A percentile compares a stretch with the other conserved stretches of the same genome.
phyloP scores from a whole-genome alignment of 1,284 basidiomycete genomes.

The Melanopsichium pennsylvanicum region DNA sequence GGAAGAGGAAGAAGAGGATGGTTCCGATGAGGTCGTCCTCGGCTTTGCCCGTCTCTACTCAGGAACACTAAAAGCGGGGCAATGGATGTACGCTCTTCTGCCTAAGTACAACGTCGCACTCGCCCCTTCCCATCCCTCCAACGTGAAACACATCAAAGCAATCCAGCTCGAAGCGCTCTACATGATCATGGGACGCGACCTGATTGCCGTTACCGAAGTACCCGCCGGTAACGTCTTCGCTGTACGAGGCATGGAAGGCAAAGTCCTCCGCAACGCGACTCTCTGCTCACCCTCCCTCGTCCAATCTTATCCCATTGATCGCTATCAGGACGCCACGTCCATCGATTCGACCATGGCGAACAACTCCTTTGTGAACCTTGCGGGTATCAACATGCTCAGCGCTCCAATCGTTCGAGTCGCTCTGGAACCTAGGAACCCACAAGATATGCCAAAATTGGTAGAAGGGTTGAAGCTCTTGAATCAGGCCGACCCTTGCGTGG shows the following conservation, averaged over 20 bases:
- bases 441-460: slow-evolving; percentile 90
- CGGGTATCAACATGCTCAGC: slow-evolving; percentile 56
- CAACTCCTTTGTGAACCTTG: slow-evolving; percentile 55
- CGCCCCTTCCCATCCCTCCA: slow-evolving; percentile 73
- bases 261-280: slow-evolving; percentile 89
- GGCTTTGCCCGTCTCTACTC: slow-evolving; percentile 95
- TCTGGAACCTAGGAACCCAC: slow-evolving; percentile 82
- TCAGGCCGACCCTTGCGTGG: slow-evolving; percentile 96
- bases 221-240: slow-evolving; percentile 97
- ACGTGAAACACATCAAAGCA: slow-evolving; percentile 73
- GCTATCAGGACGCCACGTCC: slow-evolving; percentile 9
- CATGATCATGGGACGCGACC: slow-evolving; percentile 97
- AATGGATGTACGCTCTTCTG: slow-evolving; percentile 75
- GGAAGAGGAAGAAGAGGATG: slow-evolving; percentile 28
- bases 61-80: slow-evolving; percentile 78
- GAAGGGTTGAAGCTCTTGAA: slow-evolving; percentile 86
- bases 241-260: slow-evolving; percentile 86
- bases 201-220: slow-evolving; percentile 82
- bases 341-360: slow-evolving; percentile 26
- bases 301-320: slow-evolving; percentile 28
- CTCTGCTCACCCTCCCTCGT: slow-evolving; percentile 72
- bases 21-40: slow-evolving; percentile 62
- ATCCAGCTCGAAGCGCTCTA: slow-evolving; percentile 81
- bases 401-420: slow-evolving; percentile 95
- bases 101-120: slow-evolving; percentile 86